Percentiles rank a stretch among this genome's conserved stretches.
Evolutionary conservation across 352 stramenopile species (phyloP).

Genomic region (Globisporangium carolinianum): DNA sequence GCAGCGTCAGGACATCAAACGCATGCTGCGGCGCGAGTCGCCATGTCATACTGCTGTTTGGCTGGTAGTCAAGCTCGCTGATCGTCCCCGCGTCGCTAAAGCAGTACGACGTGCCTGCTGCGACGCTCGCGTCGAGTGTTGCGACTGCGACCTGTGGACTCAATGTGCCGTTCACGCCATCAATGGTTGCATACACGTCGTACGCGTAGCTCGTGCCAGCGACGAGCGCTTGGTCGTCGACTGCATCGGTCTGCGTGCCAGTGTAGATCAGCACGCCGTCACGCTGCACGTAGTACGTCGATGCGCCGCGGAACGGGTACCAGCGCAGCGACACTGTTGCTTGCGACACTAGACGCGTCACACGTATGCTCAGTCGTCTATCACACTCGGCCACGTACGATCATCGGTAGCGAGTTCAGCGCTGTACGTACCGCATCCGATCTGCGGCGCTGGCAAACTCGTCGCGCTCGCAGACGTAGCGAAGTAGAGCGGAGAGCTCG

Average conservation of each 20-base stretch:
- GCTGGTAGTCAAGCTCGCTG: constrained; percentile 23
- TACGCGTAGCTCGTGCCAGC: constrained; percentile 16
- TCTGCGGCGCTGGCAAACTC: constrained; percentile 15
- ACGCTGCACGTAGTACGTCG: constrained; percentile 31
- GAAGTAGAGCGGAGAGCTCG: constrained; percentile 21
- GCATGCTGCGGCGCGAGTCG: constrained; percentile 19
- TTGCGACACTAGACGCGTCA: constrained; percentile 21
- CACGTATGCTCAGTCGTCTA: not conserved
- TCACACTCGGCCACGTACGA: no score
- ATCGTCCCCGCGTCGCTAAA: constrained; percentile 18
- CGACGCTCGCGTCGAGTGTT: constrained; percentile 11
- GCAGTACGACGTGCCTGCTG: constrained; percentile 18
- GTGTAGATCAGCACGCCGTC: constrained; percentile 15
- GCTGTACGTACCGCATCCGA: constrained; percentile 24
- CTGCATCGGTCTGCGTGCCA: not conserved
- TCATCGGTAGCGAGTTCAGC: not conserved
- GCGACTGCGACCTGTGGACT: constrained; percentile 13
- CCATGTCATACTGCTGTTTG: constrained; percentile 29
- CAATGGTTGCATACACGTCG: constrained; percentile 13
- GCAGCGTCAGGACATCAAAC: constrained; percentile 25
- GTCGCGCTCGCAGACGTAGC: constrained; percentile 14
- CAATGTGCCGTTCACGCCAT: not conserved
- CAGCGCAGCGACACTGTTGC: constrained; percentile 29
- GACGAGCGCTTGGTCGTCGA: constrained; percentile 13
- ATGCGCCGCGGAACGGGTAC: constrained; percentile 29